A percentile compares a stretch with the other conserved stretches of the same genome.
Evolutionary conservation across 768 basidiomycete species (phyloP).

Genomic region (Tricholoma matsutake): DNA sequence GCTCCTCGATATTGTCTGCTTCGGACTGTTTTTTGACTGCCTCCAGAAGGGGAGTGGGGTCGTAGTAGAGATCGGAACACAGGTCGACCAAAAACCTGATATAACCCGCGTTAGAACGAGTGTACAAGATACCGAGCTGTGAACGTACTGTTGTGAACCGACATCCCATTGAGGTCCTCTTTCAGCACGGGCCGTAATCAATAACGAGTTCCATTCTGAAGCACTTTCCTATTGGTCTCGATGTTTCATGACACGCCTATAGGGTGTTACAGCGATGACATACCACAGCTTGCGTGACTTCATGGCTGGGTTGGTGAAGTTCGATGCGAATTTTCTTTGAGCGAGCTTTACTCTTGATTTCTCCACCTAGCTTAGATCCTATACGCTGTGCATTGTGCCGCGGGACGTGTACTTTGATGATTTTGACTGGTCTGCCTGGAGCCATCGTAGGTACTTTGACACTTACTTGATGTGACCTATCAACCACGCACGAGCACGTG

Average conservation of each 20-base stretch:
- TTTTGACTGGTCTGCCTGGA: slow-evolving; percentile 52
- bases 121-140: background rate
- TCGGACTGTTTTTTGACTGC: slow-evolving; percentile 46
- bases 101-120: background rate
- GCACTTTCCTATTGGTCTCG: slow-evolving; percentile 55
- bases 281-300: slow-evolving; percentile 67
- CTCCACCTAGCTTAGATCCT: slow-evolving; percentile 56
- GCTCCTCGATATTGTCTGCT: slow-evolving; percentile 38
- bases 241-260: background rate
- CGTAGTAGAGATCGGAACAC: slow-evolving; percentile 69
- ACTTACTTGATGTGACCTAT: too few species aligned
- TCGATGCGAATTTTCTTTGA: slow-evolving; percentile 49
- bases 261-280: slow-evolving; percentile 25
- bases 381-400: slow-evolving; percentile 74
- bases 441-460: too few species aligned
- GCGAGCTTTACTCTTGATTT: slow-evolving; percentile 56
- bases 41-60: slow-evolving; percentile 59
- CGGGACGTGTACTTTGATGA: slow-evolving; percentile 65
- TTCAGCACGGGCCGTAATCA: slow-evolving; percentile 75
- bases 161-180: slow-evolving; percentile 88
- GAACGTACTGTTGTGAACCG: slow-evolving; percentile 79
- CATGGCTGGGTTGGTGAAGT: slow-evolving; percentile 59
- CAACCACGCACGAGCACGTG: too few species aligned
- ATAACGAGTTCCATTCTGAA: slow-evolving; percentile 82
- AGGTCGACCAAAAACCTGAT: slow-evolving; percentile 73